Evolutionary conservation across 257 asterid species (phyloP).

Genomic region (Lavandula angustifolia): DNA sequence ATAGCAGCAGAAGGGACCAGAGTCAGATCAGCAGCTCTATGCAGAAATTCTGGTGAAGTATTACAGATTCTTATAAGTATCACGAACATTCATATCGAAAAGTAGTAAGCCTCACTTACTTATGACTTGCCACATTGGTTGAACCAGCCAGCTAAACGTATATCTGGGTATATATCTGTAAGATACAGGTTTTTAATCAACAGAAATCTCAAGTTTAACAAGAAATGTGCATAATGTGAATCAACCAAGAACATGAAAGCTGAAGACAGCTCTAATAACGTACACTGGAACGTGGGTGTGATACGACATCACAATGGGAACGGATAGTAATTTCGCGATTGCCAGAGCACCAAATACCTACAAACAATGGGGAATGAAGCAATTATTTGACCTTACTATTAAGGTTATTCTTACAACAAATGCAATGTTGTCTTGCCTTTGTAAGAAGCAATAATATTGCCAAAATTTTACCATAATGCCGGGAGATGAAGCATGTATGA

Average conservation of each 20-base stretch:
- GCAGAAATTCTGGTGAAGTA: constrained; percentile 72
- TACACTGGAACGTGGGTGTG: constrained; percentile 99
- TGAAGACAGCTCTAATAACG: constrained; percentile 27
- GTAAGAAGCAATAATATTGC: constrained; percentile 16
- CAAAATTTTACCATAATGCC: constrained; percentile 76
- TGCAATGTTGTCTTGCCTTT: neutral
- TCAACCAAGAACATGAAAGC: neutral
- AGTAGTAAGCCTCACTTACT: constrained; percentile 50
- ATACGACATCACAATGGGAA: constrained; percentile 92
- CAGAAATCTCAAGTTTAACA: neutral
- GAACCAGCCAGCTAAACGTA: constrained; percentile 93
- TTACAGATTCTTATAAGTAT: constrained; percentile 16
- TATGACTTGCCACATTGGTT: constrained; percentile 91
- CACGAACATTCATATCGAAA: constrained; percentile 18
- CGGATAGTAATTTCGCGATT: constrained; percentile 77
- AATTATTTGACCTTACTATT: neutral
- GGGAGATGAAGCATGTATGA: constrained; percentile 97
- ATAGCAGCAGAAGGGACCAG: constrained; percentile 95
- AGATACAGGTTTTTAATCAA: constrained; percentile 36
- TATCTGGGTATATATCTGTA: constrained; percentile 94
- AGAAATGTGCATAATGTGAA: neutral
- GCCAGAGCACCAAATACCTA: constrained; percentile 93
- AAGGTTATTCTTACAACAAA: constrained; percentile 5
- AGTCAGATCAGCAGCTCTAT: constrained; percentile 93
- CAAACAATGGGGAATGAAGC: neutral